Conservation (phyloP, 2,329 filamentous ascomycete genomes). For the Ilyonectria destructans region DNA sequence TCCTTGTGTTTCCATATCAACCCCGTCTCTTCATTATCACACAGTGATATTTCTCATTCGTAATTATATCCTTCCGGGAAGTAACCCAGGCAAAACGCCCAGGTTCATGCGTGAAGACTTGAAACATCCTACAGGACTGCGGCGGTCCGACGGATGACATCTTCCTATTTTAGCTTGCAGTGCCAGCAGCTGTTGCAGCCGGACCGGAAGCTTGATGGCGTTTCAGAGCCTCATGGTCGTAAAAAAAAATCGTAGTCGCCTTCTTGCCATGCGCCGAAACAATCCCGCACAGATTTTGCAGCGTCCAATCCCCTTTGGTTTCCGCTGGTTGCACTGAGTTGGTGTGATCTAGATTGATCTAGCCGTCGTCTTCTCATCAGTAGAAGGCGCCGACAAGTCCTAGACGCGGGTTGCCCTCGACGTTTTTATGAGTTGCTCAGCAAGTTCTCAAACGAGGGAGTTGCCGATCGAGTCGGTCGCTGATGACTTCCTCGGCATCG, state of each 20-base stretch:
- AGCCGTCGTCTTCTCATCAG: background rate
- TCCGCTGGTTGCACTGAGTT: background rate
- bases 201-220: background rate
- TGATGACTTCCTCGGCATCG: background rate
- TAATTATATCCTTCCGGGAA: constrained; percentile 7
- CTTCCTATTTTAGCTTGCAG: constrained; percentile 9
- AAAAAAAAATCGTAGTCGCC: background rate
- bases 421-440: background rate
- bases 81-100: background rate
- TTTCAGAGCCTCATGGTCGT: constrained; percentile 16
- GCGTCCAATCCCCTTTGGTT: constrained; percentile 1
- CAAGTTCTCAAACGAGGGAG: background rate
- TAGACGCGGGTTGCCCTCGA: background rate
- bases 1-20: constrained; percentile 3
- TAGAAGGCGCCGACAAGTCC: background rate
- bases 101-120: background rate
- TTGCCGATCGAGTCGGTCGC: background rate
- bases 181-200: constrained; percentile 6
- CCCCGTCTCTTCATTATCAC: background rate
- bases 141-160: background rate
- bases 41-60: constrained; percentile 6
- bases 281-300: background rate
- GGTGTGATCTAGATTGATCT: background rate
- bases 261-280: constrained; percentile 1
- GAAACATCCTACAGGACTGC: constrained; percentile 8